Base-by-base conservation (phyloP, 805 yeast species). In the Ogataea henricii region DNA sequence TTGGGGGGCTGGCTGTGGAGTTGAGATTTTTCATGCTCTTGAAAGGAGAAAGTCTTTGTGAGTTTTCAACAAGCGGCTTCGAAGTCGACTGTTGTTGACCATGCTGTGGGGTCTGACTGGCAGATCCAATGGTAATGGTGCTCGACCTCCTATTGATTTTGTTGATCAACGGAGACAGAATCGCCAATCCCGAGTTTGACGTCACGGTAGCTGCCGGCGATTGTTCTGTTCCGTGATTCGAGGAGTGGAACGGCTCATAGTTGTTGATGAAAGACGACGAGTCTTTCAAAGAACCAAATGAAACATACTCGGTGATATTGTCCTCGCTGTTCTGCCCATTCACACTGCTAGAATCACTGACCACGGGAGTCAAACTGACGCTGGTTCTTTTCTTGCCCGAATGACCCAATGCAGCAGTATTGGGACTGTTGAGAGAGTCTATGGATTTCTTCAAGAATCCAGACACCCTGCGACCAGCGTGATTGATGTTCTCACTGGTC, bases 251-350 rank as follows among this genome's bases (percentile, higher is more conserved):
- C 4, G 53, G 22, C 21, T 53, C 55, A 43, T 46, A 47, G 27
- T 43, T 59, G 43, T 51, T 53, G 33, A 47, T 51, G 36, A 49
- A 46, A 9, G 58, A 50, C 18, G 64, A 40, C 17, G 60, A 40
- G 27, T 60, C 67, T 20, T 59, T 60, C 6, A 74, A 64, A 0
- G 76, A 69, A 6, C 70, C 73, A 56, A 73, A 73, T 1, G 77
- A 73, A 12, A 71, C 60, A 49, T 72, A 73, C 33, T 65, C 68
- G 2, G 62, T 50, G 14, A 47, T 37, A 6, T 40, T 41, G 6
- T 60, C 63, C 17, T 53, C 58, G 3, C 38, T 52, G 9, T 22
- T 21, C 13, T 22, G 30, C 13, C 45, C 37, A 12, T 17, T 25
- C 3, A 30, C 16, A 18, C 37, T 34, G 20, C 42, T 43, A 6